A percentile compares a stretch with the other conserved stretches of the same genome.
Conservation (phyloP, 768 basidiomycete genomes). For the Leccinum aurantiacum region DNA sequence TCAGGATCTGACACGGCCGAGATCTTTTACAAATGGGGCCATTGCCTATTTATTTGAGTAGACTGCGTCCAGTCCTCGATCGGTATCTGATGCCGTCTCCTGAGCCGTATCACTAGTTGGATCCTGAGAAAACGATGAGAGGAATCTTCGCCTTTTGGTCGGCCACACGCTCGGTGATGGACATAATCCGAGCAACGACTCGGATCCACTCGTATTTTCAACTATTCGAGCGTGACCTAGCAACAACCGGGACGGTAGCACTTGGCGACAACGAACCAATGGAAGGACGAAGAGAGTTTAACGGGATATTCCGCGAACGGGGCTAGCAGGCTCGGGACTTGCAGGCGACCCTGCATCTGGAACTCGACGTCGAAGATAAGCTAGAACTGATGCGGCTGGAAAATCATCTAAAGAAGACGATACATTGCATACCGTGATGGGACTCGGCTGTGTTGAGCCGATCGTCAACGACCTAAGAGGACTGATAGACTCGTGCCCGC, state of each 20-base stretch:
- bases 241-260: constrained; percentile 8
- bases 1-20: constrained; percentile 40
- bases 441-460: neutral
- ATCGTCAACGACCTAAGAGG: constrained; percentile 20
- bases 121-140: constrained; percentile 49
- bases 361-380: constrained; percentile 26
- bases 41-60: constrained; percentile 57
- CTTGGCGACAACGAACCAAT: constrained; percentile 19
- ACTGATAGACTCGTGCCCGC: constrained; percentile 41
- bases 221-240: constrained; percentile 52
- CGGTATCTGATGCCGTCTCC: constrained; percentile 88
- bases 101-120: constrained; percentile 81
- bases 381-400: constrained; percentile 35
- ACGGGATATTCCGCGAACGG: constrained; percentile 41
- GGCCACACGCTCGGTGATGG: constrained; percentile 82
- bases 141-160: constrained; percentile 58
- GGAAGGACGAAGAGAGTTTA: constrained; percentile 24
- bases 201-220: constrained; percentile 84
- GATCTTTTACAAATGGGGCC: constrained; percentile 51
- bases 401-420: constrained; percentile 33
- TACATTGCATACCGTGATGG: constrained; percentile 1
- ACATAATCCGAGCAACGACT: constrained; percentile 85
- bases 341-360: constrained; percentile 18
- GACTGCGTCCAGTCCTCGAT: constrained; percentile 93
- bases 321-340: constrained; percentile 9